Percentiles rank a stretch among this genome's conserved stretches.
Evolutionary conservation across 2,329 filamentous ascomycete genomes (phyloP).

Genomic region (Aquanectria penicillioides): DNA sequence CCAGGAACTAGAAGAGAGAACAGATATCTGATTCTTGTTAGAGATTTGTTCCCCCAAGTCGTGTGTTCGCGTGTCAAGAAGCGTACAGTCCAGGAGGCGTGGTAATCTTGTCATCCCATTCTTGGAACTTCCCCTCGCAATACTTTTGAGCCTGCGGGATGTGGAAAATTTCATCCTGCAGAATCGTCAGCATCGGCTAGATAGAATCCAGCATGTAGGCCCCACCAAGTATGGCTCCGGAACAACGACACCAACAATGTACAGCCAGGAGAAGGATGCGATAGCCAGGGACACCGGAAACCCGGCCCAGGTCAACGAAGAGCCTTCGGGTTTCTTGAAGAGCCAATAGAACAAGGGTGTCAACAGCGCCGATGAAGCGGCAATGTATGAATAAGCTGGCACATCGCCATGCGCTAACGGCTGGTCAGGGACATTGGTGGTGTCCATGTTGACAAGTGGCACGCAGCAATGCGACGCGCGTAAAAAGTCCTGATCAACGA

Average conservation of each 20-base stretch:
- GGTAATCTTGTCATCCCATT: constrained; percentile 98
- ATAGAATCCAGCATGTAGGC: too few relatives aligned
- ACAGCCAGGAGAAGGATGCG: constrained; percentile 35
- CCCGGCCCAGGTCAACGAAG: background rate
- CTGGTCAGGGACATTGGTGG: background rate
- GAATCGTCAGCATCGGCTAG: constrained; percentile 21
- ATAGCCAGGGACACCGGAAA: constrained; percentile 31
- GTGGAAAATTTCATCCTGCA: constrained; percentile 86
- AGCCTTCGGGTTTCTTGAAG: constrained; percentile 2
- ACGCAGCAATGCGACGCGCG: constrained; percentile 11
- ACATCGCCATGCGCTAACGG: background rate
- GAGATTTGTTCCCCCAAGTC: background rate
- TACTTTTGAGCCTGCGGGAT: constrained; percentile 92
- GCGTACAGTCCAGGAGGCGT: constrained; percentile 87
- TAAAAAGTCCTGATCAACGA: background rate
- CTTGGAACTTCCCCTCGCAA: constrained; percentile 75
- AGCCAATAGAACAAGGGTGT: constrained; percentile 25
- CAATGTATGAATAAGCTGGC: constrained; percentile 26
- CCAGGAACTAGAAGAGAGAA: constrained; percentile 50
- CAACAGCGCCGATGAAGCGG: constrained; percentile 21
- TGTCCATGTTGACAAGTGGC: constrained; percentile 42
- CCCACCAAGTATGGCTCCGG: constrained; percentile 66
- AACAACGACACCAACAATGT: constrained; percentile 46
- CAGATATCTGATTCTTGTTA: constrained; percentile 53
- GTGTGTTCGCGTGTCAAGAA: background rate